phyloP scores from a whole-genome alignment of 1,139 yeast genomes.

The Kazachstania sp. region DNA sequence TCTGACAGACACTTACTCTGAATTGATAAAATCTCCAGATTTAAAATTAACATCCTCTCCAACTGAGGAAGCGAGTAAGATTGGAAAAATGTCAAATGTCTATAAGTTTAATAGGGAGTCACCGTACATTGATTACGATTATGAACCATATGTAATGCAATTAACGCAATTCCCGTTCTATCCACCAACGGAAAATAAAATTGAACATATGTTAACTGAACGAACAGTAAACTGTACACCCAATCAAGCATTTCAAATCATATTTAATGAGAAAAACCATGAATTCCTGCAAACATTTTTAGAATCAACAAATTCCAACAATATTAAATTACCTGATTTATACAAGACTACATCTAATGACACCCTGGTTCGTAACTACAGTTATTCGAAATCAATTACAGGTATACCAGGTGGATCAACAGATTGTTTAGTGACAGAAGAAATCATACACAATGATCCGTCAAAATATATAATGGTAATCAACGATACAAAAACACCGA shows the following conservation, averaged over 20 bases:
- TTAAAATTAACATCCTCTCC: not conserved
- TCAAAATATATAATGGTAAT: conserved; percentile 49
- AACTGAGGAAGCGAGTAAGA: not conserved
- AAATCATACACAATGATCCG: conserved; percentile 53
- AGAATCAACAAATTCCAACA: conserved; percentile 2
- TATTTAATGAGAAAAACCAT: conserved; percentile 62
- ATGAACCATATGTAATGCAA: conserved; percentile 37
- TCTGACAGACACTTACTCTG: conserved; percentile 3
- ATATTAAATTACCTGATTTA: conserved; percentile 46
- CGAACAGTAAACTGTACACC: conserved; percentile 66
- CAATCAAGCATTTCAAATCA: conserved; percentile 59
- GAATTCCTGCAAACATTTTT: conserved; percentile 7
- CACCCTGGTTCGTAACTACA: conserved; percentile 40
- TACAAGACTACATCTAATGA: conserved; percentile 33
- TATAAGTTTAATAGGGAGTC: conserved; percentile 31
- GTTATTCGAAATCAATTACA: conserved; percentile 66
- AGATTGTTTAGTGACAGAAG: conserved; percentile 66
- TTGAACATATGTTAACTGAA: conserved; percentile 45
- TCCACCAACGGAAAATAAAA: conserved; percentile 33
- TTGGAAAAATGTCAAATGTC: conserved; percentile 1
- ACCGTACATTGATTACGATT: conserved; percentile 11
- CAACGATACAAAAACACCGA: conserved; percentile 74
- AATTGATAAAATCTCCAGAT: conserved; percentile 1
- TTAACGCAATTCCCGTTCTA: conserved; percentile 44
- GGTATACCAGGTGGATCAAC: conserved; percentile 83